Conservation (phyloP, 371 early-diverging fungal species). For the Umbelopsis sp. region DNA sequence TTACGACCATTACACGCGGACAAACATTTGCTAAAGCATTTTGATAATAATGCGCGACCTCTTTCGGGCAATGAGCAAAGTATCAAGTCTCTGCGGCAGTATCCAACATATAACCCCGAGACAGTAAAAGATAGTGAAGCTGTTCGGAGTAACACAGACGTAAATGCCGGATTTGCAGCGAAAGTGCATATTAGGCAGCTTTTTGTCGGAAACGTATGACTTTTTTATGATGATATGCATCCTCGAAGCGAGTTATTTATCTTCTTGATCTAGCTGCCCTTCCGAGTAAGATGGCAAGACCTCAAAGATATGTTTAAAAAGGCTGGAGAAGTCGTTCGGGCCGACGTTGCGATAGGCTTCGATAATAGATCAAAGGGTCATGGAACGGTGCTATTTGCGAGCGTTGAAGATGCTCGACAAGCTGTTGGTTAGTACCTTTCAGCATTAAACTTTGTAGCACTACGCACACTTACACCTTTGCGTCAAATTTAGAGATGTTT, state of each 20-base stretch:
- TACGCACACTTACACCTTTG: conserved; percentile 10
- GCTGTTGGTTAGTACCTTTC: conserved; percentile 60
- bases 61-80: not conserved
- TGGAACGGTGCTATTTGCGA: conserved; percentile 75
- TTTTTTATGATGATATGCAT: not conserved
- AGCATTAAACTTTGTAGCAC: not conserved
- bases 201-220: conserved; percentile 58
- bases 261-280: conserved; percentile 62
- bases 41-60: no score
- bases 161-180: not conserved
- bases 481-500: conserved; percentile 53
- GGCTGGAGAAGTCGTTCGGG: conserved; percentile 72
- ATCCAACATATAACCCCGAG: no score
- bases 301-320: conserved; percentile 81
- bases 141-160: not conserved
- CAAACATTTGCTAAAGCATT: no score
- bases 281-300: conserved; percentile 80
- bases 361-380: conserved; percentile 75
- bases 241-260: not conserved
- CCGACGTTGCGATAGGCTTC: conserved; percentile 71
- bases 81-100: not conserved
- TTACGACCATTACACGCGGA: not conserved
- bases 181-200: conserved; percentile 32
- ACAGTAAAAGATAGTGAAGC: not conserved
- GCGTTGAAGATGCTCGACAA: conserved; percentile 67